Evolutionary conservation across 805 yeast species (phyloP).

Genomic region (Candida succiphila): DNA sequence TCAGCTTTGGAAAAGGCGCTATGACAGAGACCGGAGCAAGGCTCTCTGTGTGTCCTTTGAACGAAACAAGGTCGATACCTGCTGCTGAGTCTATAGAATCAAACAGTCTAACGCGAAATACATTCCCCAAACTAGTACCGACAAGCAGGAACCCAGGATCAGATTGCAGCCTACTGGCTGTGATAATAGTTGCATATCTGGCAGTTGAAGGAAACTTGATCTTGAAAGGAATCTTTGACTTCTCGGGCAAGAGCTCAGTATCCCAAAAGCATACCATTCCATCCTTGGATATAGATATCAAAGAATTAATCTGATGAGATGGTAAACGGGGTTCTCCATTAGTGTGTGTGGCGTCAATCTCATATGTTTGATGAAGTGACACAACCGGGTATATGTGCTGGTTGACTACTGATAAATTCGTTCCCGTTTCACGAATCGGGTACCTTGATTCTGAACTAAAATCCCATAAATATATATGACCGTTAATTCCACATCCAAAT

Average conservation of each 20-base stretch:
- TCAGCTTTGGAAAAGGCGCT: too few species aligned
- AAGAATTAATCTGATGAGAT: conserved; percentile 11
- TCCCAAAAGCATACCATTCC: conserved; percentile 6
- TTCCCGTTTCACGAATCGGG: conserved; percentile 10
- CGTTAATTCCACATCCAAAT: conserved; percentile 39
- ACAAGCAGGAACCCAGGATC: conserved; percentile 21
- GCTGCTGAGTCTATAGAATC: conserved; percentile 19
- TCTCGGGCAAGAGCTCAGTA: conserved; percentile 1
- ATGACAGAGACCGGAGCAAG: conserved; percentile 21
- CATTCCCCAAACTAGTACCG: conserved; percentile 26
- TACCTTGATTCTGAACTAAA: conserved; percentile 19
- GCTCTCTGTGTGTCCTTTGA: conserved; percentile 18
- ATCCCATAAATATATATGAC: conserved; percentile 44
- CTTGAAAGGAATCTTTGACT: conserved; percentile 3
- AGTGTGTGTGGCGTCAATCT: not conserved
- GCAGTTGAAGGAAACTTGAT: conserved; percentile 6
- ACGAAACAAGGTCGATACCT: conserved; percentile 12
- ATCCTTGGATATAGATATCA: conserved; percentile 12
- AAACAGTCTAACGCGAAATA: conserved; percentile 21
- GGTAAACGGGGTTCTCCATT: too few species aligned
- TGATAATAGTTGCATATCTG: conserved; percentile 6
- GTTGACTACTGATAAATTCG: not conserved
- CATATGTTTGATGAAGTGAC: conserved; percentile 11
- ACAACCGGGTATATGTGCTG: conserved; percentile 10
- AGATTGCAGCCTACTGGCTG: conserved; percentile 9